These are phyloP conservation scores for Albatrellus ellisii DNA, from an alignment of 768 basidiomycete genomes.

Conservation along the genomic window DNA sequence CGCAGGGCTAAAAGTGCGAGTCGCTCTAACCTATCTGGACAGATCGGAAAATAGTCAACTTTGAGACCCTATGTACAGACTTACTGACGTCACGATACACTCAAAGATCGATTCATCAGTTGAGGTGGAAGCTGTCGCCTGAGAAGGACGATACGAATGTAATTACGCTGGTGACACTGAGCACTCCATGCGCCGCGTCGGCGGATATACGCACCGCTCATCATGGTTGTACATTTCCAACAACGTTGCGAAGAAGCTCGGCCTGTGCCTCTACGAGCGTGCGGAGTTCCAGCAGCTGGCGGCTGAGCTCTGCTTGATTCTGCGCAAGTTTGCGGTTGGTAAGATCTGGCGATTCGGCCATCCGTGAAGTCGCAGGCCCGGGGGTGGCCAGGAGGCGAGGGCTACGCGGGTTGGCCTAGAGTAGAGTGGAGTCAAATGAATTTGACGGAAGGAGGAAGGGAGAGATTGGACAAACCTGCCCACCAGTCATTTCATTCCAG, in stretches of 20 bases:
- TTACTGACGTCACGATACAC: too few species aligned
- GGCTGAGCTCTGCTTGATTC: conserved; percentile 52
- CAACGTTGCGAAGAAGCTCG: conserved; percentile 34
- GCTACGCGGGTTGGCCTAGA: neutral
- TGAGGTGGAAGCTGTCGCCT: too few species aligned
- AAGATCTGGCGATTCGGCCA: conserved; percentile 25
- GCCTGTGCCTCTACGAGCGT: conserved; percentile 46
- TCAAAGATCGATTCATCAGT: too few species aligned
- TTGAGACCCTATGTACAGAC: too few species aligned
- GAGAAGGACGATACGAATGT: too few species aligned
- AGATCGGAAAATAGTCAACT: too few species aligned
- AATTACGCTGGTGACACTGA: too few species aligned
- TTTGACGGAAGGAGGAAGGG: neutral
- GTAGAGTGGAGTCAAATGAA: neutral
- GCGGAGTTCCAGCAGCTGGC: conserved; percentile 48
- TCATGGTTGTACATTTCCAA: too few species aligned
- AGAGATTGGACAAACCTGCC: neutral
- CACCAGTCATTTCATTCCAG: conserved; percentile 67
- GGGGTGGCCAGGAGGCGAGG: conserved; percentile 1
- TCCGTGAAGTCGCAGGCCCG: neutral
- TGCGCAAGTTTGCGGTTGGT: conserved; percentile 48
- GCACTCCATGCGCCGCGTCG: too few species aligned
- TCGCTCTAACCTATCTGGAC: too few species aligned
- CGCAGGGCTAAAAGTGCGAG: too few species aligned
- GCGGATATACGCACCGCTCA: too few species aligned